Evolutionary conservation across 2,329 filamentous ascomycete species (phyloP).

Genomic region (Tolypocladium ovalisporum): DNA sequence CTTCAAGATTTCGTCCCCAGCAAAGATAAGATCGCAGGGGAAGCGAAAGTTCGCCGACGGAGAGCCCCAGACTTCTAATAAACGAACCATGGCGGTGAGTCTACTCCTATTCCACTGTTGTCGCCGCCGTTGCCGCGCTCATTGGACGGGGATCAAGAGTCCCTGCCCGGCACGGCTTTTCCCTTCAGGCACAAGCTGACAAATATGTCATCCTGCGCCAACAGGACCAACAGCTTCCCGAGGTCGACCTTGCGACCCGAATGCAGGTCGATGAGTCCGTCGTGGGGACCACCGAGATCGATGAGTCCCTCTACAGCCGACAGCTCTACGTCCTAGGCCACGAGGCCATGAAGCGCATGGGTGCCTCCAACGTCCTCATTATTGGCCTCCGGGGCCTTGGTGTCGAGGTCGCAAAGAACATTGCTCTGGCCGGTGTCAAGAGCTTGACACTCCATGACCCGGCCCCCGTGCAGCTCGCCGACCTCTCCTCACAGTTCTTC

Average conservation of each 20-base stretch:
- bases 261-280: slow-evolving; percentile 56
- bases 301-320: slow-evolving; percentile 63
- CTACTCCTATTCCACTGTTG: background rate
- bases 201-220: background rate
- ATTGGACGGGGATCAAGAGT: background rate
- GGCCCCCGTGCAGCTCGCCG: slow-evolving; percentile 68
- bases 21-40: slow-evolving; percentile 42
- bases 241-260: slow-evolving; percentile 51
- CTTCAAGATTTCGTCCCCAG: slow-evolving; percentile 23
- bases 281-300: slow-evolving; percentile 48
- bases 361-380: slow-evolving; percentile 86
- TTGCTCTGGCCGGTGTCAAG: slow-evolving; percentile 96
- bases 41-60: slow-evolving; percentile 57
- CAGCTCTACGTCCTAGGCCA: slow-evolving; percentile 63
- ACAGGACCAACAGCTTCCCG: slow-evolving; percentile 41
- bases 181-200: slow-evolving; percentile 3
- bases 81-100: slow-evolving; percentile 53
- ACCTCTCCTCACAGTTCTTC: slow-evolving; percentile 97
- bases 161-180: background rate
- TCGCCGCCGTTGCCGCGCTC: background rate
- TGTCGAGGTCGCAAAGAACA: slow-evolving; percentile 98
- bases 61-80: slow-evolving; percentile 44
- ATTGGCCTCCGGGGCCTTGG: slow-evolving; percentile 88
- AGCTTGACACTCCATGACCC: slow-evolving; percentile 91
- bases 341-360: slow-evolving; percentile 97